Evolutionary conservation across 192 early-diverging fungal genomes (phyloP).

Genomic region (Funneliformis mosseae): DNA sequence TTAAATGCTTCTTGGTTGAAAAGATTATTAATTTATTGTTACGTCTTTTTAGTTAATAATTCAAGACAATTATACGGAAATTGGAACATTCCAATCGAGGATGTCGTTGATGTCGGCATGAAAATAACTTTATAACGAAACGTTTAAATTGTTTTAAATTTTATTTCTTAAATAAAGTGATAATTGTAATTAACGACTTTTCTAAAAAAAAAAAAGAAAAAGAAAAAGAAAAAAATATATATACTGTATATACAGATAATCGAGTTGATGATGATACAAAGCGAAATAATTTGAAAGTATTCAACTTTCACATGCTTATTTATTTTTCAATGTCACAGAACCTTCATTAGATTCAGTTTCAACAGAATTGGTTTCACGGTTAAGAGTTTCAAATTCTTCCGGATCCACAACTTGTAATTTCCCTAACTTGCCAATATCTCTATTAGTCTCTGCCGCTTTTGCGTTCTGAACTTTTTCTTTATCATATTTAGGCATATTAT

Average conservation of each 20-base stretch:
- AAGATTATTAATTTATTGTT: neutral
- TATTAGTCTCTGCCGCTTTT: neutral
- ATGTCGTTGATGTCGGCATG: slow-evolving; percentile 26
- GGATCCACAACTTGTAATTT: neutral
- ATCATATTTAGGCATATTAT: neutral
- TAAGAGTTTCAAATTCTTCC: neutral
- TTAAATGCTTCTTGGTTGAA: neutral
- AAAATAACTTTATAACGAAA: neutral
- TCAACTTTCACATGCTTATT: no score
- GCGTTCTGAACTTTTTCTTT: neutral
- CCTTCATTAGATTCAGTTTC: no score
- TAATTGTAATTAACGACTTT: no score
- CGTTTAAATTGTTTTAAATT: no score
- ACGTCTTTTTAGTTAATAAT: slow-evolving; percentile 7
- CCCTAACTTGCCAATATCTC: neutral
- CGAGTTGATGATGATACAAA: no score
- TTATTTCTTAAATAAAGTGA: no score
- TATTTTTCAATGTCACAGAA: no score
- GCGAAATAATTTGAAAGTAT: no score
- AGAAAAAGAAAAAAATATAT: no score
- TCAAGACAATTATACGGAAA: slow-evolving; percentile 14
- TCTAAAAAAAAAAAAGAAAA: no score
- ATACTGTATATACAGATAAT: no score
- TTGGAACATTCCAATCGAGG: slow-evolving; percentile 15
- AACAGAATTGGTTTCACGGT: neutral